A percentile compares a stretch with the other conserved stretches of the same genome.
Conservation (phyloP, 306 rosid genomes). For the Gleditsia sinensis region DNA sequence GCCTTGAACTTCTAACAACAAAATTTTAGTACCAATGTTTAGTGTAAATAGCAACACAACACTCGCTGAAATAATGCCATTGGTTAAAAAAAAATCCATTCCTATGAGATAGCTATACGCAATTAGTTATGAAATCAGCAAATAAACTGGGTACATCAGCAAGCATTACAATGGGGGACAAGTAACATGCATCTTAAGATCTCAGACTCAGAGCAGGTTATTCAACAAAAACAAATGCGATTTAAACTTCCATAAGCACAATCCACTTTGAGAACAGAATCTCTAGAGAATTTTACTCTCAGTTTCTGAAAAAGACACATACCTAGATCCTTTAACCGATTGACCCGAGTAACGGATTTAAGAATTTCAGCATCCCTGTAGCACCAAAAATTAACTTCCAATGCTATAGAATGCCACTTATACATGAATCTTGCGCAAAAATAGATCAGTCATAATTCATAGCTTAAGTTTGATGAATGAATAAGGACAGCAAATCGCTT, state of each 20-base stretch:
- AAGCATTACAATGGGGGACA: not conserved
- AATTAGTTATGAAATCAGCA: not conserved
- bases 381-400: slow-evolving; percentile 12
- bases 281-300: not conserved
- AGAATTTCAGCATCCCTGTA: slow-evolving; percentile 83
- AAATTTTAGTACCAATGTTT: not conserved
- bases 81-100: not conserved
- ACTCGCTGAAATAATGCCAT: slow-evolving; percentile 14
- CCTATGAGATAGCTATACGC: not conserved
- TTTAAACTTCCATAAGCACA: not conserved
- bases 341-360: slow-evolving; percentile 77
- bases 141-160: not conserved
- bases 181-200: not conserved
- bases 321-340: slow-evolving; percentile 93
- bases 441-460: not conserved
- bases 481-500: not conserved
- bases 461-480: not conserved
- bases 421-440: not conserved
- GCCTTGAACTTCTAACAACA: not conserved
- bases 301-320: slow-evolving; percentile 18
- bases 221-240: slow-evolving; percentile 14
- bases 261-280: not conserved
- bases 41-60: slow-evolving; percentile 1
- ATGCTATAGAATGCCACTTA: not conserved
- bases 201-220: not conserved